Conservation (phyloP, 2,329 filamentous ascomycete genomes). For the Aspergillus fumigatiaffinis region DNA sequence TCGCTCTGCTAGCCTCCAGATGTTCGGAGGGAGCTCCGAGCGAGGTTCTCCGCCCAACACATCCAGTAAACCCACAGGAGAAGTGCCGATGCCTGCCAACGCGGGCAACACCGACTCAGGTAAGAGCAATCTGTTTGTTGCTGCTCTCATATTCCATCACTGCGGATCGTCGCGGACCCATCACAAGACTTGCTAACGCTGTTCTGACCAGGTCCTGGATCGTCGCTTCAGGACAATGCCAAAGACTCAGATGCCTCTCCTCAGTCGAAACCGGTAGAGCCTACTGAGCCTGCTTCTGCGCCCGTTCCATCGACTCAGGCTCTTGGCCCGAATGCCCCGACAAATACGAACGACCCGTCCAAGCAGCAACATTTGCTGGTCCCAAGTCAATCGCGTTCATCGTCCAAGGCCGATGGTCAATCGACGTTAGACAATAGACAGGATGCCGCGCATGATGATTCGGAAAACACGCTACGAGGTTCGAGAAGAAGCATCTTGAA, state of each 20-base stretch:
- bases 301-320: slow-evolving; percentile 16
- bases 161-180: neutral
- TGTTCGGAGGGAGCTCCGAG: slow-evolving; percentile 33
- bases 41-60: slow-evolving; percentile 28
- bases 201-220: slow-evolving; percentile 22
- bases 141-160: slow-evolving; percentile 1
- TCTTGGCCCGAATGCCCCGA: slow-evolving; percentile 9
- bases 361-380: slow-evolving; percentile 38
- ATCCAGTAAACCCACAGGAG: slow-evolving; percentile 25
- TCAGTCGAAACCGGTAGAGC: slow-evolving; percentile 16
- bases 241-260: slow-evolving; percentile 18
- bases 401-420: slow-evolving; percentile 35
- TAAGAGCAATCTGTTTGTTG: slow-evolving; percentile 18
- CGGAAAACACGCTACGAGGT: slow-evolving; percentile 58
- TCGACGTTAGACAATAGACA: slow-evolving; percentile 30
- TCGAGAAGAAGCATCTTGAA: slow-evolving; percentile 65
- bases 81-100: slow-evolving; percentile 33
- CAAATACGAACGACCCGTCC: slow-evolving; percentile 20
- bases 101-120: slow-evolving; percentile 23
- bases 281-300: slow-evolving; percentile 7
- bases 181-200: slow-evolving; percentile 9
- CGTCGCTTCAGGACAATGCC: slow-evolving; percentile 19
- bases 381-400: slow-evolving; percentile 37
- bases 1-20: slow-evolving; percentile 26
- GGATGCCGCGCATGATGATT: slow-evolving; percentile 31